Percentiles rank a stretch among this genome's conserved stretches.
Evolutionary conservation across 192 early-diverging fungal genomes (phyloP).

Genomic region (Coemansia sp.): DNA sequence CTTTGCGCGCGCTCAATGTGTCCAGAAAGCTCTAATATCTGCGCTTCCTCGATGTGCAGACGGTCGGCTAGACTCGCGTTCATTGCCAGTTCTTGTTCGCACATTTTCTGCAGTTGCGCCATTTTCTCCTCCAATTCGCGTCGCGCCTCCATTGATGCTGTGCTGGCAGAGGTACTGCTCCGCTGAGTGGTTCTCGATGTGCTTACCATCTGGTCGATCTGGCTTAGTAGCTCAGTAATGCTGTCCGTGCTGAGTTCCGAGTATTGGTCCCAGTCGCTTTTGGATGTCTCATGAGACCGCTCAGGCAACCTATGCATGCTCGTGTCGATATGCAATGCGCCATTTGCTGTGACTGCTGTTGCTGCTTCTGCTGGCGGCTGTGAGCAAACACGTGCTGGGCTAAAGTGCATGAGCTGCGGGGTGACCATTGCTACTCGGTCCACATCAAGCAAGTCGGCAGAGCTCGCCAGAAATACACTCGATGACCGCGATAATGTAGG

Average conservation of each 20-base stretch:
- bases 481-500: slow-evolving; percentile 17
- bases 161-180: slow-evolving; percentile 1
- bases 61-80: slow-evolving; percentile 16
- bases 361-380: neutral
- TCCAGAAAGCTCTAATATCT: slow-evolving; percentile 12
- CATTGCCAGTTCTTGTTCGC: slow-evolving; percentile 17
- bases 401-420: slow-evolving; percentile 9
- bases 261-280: neutral
- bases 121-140: slow-evolving; percentile 29
- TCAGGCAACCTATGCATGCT: neutral
- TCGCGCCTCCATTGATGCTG: slow-evolving; percentile 8
- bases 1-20: slow-evolving; percentile 23
- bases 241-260: slow-evolving; percentile 31
- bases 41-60: slow-evolving; percentile 21
- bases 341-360: too few relatives aligned
- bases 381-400: neutral
- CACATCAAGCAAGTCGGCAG: neutral
- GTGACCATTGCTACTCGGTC: slow-evolving; percentile 5
- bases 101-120: slow-evolving; percentile 14
- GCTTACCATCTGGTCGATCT: slow-evolving; percentile 24
- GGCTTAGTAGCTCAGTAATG: slow-evolving; percentile 36
- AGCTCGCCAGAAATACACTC: neutral
- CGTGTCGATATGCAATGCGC: slow-evolving; percentile 5
- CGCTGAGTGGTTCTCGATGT: slow-evolving; percentile 8
- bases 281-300: neutral